A percentile compares a stretch with the other conserved stretches of the same genome.
These are phyloP conservation scores for Breynia disticha DNA, from an alignment of 441 rosid genomes.

Conservation along the genomic window DNA sequence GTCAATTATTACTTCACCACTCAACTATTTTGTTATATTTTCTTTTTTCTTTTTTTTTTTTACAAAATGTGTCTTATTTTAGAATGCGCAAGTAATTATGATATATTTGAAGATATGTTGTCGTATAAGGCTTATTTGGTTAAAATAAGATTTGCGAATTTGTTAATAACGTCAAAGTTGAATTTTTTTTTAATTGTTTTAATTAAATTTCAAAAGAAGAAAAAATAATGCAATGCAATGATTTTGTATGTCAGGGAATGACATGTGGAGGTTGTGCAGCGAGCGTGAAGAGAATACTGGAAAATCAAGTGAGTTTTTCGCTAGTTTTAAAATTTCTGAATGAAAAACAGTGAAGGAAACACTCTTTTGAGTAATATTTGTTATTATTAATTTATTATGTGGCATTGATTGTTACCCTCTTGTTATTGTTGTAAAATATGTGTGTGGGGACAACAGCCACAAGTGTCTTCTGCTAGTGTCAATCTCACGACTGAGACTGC, in stretches of 20 bases:
- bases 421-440: slow-evolving; percentile 3
- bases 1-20: too few species aligned
- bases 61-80: neutral
- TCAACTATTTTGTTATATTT: slow-evolving; percentile 8
- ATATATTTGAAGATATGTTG: too few species aligned
- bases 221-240: neutral
- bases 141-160: too few species aligned
- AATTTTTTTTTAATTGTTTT: too few species aligned
- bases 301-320: slow-evolving; percentile 58
- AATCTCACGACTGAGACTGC: slow-evolving; percentile 93
- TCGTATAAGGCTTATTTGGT: too few species aligned
- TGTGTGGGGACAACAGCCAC: slow-evolving; percentile 43
- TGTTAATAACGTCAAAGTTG: too few species aligned
- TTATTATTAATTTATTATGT: neutral
- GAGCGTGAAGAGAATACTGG: slow-evolving; percentile 81
- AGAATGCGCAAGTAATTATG: neutral
- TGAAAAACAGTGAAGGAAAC: neutral
- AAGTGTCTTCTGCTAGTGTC: slow-evolving; percentile 81
- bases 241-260: slow-evolving; percentile 55
- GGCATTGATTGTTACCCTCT: neutral
- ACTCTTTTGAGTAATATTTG: neutral
- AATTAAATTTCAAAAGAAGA: neutral
- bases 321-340: slow-evolving; percentile 3
- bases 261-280: slow-evolving; percentile 90
- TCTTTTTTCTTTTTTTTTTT: neutral